Percentiles rank a stretch among this genome's conserved stretches.
Evolutionary conservation across 345 rosid species (phyloP).

Genomic region (Brassica cretica): DNA sequence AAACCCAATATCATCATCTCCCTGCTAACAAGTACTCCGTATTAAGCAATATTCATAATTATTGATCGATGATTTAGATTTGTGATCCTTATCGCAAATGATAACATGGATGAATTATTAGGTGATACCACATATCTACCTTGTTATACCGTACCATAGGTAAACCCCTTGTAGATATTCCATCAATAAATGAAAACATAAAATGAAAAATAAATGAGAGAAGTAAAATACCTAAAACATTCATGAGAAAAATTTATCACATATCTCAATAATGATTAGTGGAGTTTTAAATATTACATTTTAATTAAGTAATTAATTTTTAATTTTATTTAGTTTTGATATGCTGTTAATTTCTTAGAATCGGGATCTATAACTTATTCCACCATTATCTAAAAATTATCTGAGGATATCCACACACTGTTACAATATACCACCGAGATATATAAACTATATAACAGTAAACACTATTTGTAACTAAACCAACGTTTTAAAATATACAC

Average conservation of each 20-base stretch:
- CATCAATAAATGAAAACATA: not conserved
- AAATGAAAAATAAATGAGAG: not conserved
- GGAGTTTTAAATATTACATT: not conserved
- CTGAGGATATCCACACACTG: not conserved
- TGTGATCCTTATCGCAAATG: not conserved
- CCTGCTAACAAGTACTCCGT: not conserved
- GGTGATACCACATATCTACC: not conserved
- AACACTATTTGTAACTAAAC: not conserved
- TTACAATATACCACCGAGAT: not conserved
- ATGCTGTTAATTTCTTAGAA: not conserved
- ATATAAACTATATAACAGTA: not conserved
- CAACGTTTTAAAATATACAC: not conserved
- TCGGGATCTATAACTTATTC: not conserved
- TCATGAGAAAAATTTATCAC: not conserved
- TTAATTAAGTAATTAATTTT: too few relatives aligned
- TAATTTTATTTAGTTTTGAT: too few relatives aligned
- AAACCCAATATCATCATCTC: conserved; percentile 7
- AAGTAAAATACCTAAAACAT: too few relatives aligned
- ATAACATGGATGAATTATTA: not conserved
- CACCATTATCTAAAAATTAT: not conserved
- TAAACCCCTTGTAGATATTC: not conserved
- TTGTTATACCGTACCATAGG: not conserved
- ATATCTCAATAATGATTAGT: not conserved
- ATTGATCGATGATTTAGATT: not conserved
- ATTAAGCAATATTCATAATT: not conserved